A percentile compares a stretch with the other conserved stretches of the same genome.
Conservation (phyloP, 129 eudicot genomes). For the Apium graveolens region DNA sequence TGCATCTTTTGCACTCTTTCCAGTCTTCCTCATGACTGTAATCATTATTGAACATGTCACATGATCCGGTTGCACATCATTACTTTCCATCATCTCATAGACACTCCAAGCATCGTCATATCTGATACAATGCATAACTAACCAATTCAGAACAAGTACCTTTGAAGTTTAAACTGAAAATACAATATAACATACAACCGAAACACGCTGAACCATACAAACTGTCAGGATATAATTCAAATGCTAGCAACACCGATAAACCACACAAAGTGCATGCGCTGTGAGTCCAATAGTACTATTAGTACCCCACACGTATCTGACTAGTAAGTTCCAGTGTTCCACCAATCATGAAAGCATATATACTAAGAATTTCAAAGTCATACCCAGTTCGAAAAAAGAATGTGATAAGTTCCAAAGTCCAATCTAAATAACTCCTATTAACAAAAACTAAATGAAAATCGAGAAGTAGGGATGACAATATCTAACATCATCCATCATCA, state of each 20-base stretch:
- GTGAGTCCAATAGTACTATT: not conserved
- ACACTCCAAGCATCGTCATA: constrained; percentile 81
- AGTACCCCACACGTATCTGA: not conserved
- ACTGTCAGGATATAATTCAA: not conserved
- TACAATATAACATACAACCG: not conserved
- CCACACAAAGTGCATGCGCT: not conserved
- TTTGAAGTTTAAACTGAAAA: not conserved
- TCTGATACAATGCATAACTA: constrained; percentile 24
- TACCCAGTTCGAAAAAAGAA: not conserved
- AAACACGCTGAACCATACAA: not conserved
- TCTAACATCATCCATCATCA: not conserved
- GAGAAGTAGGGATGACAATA: not conserved
- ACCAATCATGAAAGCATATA: not conserved
- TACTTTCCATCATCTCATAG: constrained; percentile 50
- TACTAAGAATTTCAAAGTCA: not conserved
- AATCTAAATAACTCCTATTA: not conserved
- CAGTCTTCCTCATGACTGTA: constrained; percentile 70
- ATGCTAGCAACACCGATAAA: not conserved
- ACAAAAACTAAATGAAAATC: not conserved
- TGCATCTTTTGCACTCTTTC: constrained; percentile 79
- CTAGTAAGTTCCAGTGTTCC: not conserved
- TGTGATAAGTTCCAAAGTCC: not conserved
- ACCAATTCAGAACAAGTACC: constrained; percentile 6
- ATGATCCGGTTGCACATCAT: constrained; percentile 63
- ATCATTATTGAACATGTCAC: constrained; percentile 81